phyloP scores from a whole-genome alignment of 495 filamentous ascomycete species.

The Talaromyces liani region DNA sequence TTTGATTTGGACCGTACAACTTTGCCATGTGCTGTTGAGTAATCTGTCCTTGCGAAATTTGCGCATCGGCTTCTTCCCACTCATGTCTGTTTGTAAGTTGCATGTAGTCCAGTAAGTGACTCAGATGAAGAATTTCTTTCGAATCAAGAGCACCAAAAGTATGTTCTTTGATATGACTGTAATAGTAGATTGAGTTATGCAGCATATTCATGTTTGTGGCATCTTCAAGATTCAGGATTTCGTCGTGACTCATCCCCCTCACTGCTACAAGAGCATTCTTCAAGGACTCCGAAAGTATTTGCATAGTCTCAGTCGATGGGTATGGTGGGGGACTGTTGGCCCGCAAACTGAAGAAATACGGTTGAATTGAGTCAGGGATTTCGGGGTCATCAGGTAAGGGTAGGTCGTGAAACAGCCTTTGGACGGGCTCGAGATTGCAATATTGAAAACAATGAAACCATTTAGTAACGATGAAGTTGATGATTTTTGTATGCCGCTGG shows the following conservation, averaged over 20 bases:
- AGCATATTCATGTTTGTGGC: not conserved
- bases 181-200: not conserved
- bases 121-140: not conserved
- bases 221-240: not conserved
- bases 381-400: not conserved
- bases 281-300: not conserved
- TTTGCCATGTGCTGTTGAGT: conserved; percentile 7
- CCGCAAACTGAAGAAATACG: not conserved
- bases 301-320: not conserved
- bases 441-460: not conserved
- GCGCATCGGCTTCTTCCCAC: conserved; percentile 10
- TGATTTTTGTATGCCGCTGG: not conserved
- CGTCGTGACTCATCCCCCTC: not conserved
- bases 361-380: not conserved
- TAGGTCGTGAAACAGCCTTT: not conserved
- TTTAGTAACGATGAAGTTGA: not conserved
- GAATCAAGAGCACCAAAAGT: not conserved
- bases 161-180: not conserved
- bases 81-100: not conserved
- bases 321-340: not conserved
- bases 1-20: conserved; percentile 11
- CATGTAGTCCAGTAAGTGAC: not conserved
- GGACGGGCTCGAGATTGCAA: not conserved
- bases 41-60: conserved; percentile 1
- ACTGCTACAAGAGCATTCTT: not conserved